Conservation (phyloP, 2,329 filamentous ascomycete species). For the Paecilomyces sp. region DNA sequence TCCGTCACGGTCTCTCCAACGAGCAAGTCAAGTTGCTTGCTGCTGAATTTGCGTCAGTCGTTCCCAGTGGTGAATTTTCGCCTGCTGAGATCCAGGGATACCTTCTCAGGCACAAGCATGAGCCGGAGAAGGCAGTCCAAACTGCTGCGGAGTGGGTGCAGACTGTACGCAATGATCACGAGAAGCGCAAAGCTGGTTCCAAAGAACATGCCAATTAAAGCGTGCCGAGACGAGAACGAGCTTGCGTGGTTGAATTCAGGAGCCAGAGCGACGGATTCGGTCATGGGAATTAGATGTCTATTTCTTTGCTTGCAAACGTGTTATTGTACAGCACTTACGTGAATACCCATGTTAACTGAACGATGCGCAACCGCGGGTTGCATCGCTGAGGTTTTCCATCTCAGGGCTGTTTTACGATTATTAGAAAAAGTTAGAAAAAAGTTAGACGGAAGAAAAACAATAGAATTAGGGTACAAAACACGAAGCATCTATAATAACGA, state of each 20-base stretch:
- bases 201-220: not conserved
- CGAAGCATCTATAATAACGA: not conserved
- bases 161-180: slow-evolving; percentile 17
- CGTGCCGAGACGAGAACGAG: not conserved
- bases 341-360: not conserved
- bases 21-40: slow-evolving; percentile 18
- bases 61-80: slow-evolving; percentile 28
- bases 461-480: not conserved
- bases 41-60: slow-evolving; percentile 20
- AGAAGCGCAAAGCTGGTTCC: not conserved
- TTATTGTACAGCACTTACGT: not conserved
- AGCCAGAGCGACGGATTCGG: not conserved
- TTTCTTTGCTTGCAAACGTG: not conserved
- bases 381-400: not conserved
- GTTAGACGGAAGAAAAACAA: not conserved
- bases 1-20: slow-evolving; percentile 7
- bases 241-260: not conserved
- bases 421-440: not conserved
- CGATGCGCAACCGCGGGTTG: not conserved
- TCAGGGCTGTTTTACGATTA: not conserved
- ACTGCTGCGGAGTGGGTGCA: slow-evolving; percentile 24
- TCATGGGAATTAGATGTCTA: not conserved
- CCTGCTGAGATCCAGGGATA: slow-evolving; percentile 37
- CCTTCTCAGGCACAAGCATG: slow-evolving; percentile 27
- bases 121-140: slow-evolving; percentile 23